Base-by-base conservation (phyloP, 148 eudicot genomes). In the Vaccinium corymbosum region DNA sequence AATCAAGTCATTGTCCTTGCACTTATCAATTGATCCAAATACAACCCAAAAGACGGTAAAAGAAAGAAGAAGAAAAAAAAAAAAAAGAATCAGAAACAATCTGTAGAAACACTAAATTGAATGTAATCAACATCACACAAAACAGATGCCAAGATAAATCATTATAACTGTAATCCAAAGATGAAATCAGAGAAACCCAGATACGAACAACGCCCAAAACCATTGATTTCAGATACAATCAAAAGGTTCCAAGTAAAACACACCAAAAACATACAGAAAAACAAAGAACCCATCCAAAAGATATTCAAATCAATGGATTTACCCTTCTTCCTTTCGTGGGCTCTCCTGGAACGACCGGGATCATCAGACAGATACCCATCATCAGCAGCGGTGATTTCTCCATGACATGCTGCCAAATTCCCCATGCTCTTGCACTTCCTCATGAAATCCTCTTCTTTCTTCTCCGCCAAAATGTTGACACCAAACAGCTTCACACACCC, bases 361-460 rank as follows among this genome's bases (percentile, higher is more conserved):
- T 86, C 86, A 73, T 87, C 89, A 0, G 91, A 89, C 62, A 85
- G 76, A 59, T 87, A 85, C 1, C 88, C 87, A 17, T 66, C 87
- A 68, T 66, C 89, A 11, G 1, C 83, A 3, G 2, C 83, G 59
- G 42, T 7, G 16, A 20, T 50, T 49, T 76, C 76, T 7, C 79
- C 64, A 51, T 80, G 48, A 17, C 11, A 80, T 14, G 27, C 19
- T 2, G 22, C 6, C 27, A 86, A 20, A 83, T 85, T 89, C 1
- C 87, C 89, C 35, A 80, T 76, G 76, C 90, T 89, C 29, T 86
- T 75, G 84, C 84, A 64, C 80, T 85, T 86, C 72, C 87, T 83
- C 3, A 89, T 83, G 51, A 80, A 77, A 80, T 88, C 84, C 56
- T 82, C 55, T 57, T 59, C 76, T 25, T 49, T 73, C 53, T 32